Evolutionary conservation across 2,329 filamentous ascomycete genomes (phyloP), one percentile per base, ranked within the genome.

Genomic region (Tympanopsis confertula): DNA sequence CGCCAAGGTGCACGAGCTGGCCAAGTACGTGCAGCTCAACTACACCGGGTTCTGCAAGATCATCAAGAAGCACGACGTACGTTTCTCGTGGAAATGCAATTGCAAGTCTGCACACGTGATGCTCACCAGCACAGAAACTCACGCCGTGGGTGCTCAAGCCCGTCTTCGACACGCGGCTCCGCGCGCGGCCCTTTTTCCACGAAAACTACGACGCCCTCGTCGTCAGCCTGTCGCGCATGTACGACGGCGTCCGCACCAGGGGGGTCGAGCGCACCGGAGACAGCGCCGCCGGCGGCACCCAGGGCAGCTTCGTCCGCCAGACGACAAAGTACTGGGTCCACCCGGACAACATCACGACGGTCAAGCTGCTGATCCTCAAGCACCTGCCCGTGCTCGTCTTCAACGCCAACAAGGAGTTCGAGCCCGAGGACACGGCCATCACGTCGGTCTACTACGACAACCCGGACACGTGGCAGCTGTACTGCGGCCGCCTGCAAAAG

Each of bases 301-400:
- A 98, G 61, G 89, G 88, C 54, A 96, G 83, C 67, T 98, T 98
- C 54, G 78, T 98, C 44, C 84, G 91, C 42, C 86, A 96, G 55
- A 98, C 91, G 1, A 98, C 91, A 20, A 98, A 98, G 61, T 98
- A 98, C 66, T 98, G 91, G 91, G 91, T 98, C 35, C 91, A 98
- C 54, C 86, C 86, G 3, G 91, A 96, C 61, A 98, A 98, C 54
- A 91, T 98, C 49, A 96, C 91, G 4, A 91, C 98, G 63, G 63
- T 98, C 44, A 98, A 98, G 67, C 79, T 98, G 58, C 89, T 98
- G 54, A 88, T 98, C 53, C 69, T 98, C 38, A 96, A 98, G 69
- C 91, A 98, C 65, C 69, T 98, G 44, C 91, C 91, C 0, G 91
- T 98, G 5, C 71, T 98, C 13, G 91, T 98, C 10, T 98, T 96